Evolutionary conservation across 73 alveolate species (phyloP).

Genomic region (Blepharisma stoltei): DNA sequence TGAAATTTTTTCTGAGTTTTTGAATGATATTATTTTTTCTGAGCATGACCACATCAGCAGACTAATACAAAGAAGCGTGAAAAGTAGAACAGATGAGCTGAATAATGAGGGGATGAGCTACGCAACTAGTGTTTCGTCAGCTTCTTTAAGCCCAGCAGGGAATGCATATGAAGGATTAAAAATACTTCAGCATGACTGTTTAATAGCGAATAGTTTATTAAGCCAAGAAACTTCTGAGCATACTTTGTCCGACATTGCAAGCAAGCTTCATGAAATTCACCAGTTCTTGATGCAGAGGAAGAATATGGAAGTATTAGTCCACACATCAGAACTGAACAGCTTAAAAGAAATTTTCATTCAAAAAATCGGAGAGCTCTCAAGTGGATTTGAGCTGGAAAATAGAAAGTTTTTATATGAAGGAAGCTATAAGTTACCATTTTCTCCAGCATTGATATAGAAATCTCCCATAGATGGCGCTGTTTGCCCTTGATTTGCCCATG

Average conservation of each 20-base stretch:
- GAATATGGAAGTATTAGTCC: slow-evolving; percentile 50
- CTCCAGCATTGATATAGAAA: slow-evolving; percentile 43
- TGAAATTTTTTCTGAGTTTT: slow-evolving; percentile 59
- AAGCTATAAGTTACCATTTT: slow-evolving; percentile 31
- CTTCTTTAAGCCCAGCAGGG: slow-evolving; percentile 54
- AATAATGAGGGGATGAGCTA: slow-evolving; percentile 50
- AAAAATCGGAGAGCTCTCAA: not conserved
- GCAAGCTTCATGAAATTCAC: slow-evolving; percentile 48
- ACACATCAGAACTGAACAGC: slow-evolving; percentile 39
- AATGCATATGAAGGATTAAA: slow-evolving; percentile 41
- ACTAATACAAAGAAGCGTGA: slow-evolving; percentile 46
- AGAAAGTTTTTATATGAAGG: slow-evolving; percentile 42
- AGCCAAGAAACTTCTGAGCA: slow-evolving; percentile 40
- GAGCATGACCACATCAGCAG: slow-evolving; percentile 48
- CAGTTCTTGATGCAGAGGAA: slow-evolving; percentile 48
- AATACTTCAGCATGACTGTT: slow-evolving; percentile 51
- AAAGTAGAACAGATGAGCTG: slow-evolving; percentile 48
- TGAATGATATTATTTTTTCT: slow-evolving; percentile 55
- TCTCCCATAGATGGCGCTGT: too few species aligned
- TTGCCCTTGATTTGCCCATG: too few species aligned
- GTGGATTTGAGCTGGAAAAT: slow-evolving; percentile 30
- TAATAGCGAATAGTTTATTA: slow-evolving; percentile 44
- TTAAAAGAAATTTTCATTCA: slow-evolving; percentile 5
- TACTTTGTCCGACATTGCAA: slow-evolving; percentile 36
- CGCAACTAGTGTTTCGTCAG: slow-evolving; percentile 46